Evolutionary conservation across 768 basidiomycete genomes (phyloP), one percentile per base, ranked within the genome.

Genomic region (Amyloporia xantha): DNA sequence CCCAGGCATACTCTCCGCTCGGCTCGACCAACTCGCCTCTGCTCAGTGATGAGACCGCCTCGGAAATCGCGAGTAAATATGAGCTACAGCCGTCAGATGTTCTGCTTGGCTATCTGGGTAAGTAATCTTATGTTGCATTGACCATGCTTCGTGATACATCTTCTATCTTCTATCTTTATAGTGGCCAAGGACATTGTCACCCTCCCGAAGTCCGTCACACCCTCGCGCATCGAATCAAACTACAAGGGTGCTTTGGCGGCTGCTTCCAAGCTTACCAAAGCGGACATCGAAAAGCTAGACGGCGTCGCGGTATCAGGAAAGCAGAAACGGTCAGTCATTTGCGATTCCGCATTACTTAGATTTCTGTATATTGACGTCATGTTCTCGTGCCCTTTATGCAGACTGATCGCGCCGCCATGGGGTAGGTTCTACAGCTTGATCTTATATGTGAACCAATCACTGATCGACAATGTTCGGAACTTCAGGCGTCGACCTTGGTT

Each of bases 1-100:
- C 85, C 0, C 75, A 89, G 62, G 89, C 90, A 1, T 92, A 87
- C 64, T 91, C 86, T 6, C 89, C 91, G 7, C 78, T 91, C 12
- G 88, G 82, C 28, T 85, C 81, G 7, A 73, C 79, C 10, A 73
- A 75, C 56, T 78, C 84, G 1, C 85, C 84, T 6, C 68, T 91
- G 5, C 62, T 91, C 27, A 61, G 60, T 5, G 87, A 92, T 56
- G 77, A 81, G 44, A 70, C 74, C 3, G 79, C 85, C 6, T 53
- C 67, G 3, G 69, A 72, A 54, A 74, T 91, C 49, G 86, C 86
- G 1, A 59, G 68, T 50, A 81, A 80, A 61, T 70, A 83, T 60
- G 64, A 62, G 1, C 62, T 84, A 42, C 66, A 75, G 50, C 68
- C 77, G 1, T 59, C 82, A 5, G 82, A 84, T 58, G 69, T 84